Conservation (phyloP, 106 monocot genomes). For the Dendrobium chrysotoxum region DNA sequence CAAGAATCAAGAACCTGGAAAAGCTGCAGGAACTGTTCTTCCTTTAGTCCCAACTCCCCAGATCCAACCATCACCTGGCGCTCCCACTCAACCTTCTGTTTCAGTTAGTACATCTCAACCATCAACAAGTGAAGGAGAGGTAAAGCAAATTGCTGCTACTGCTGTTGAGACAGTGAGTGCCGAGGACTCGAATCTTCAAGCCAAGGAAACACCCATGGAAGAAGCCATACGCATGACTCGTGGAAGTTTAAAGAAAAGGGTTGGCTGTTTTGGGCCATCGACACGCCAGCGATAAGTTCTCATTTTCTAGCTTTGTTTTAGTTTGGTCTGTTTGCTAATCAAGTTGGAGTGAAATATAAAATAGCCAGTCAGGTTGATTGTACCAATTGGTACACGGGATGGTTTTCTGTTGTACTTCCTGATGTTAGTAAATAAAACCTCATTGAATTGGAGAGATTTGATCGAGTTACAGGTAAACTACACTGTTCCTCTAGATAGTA, state of each 20-base stretch:
- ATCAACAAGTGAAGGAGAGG: conserved; percentile 8
- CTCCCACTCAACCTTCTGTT: background rate
- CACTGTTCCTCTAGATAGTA: no score
- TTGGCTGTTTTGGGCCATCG: background rate
- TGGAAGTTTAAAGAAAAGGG: conserved; percentile 34
- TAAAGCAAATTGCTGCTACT: conserved; percentile 10
- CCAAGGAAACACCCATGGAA: conserved; percentile 30
- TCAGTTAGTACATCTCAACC: background rate
- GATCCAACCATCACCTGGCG: background rate
- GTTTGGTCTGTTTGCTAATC: background rate
- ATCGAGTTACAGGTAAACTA: no score
- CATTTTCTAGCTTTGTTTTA: background rate
- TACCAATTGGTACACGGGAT: background rate
- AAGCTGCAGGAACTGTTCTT: background rate
- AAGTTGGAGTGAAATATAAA: background rate
- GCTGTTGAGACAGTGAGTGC: background rate
- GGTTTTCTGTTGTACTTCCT: conserved; percentile 1
- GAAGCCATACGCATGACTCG: conserved; percentile 54
- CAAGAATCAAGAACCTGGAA: background rate
- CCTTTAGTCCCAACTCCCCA: background rate
- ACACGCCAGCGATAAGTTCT: background rate
- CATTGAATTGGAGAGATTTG: background rate
- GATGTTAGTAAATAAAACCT: background rate
- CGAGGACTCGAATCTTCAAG: background rate
- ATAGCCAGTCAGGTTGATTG: background rate